Evolutionary conservation across 768 basidiomycete species (phyloP).

Genomic region (Mycena chlorophos): DNA sequence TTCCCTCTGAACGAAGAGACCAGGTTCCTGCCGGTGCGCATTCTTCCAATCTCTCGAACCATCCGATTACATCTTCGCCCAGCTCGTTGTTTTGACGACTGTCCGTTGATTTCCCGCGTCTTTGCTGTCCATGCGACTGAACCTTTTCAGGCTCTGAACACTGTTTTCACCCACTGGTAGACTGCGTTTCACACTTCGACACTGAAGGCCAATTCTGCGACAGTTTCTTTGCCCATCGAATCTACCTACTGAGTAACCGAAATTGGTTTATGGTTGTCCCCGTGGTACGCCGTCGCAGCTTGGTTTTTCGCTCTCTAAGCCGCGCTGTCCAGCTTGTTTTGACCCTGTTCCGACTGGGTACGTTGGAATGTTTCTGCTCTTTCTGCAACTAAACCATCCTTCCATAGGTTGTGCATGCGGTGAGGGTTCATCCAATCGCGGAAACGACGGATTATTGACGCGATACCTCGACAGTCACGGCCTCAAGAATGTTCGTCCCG

Average conservation of each 20-base stretch:
- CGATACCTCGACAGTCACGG: conserved; percentile 22
- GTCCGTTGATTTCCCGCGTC: conserved; percentile 16
- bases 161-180: conserved; percentile 45
- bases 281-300: conserved; percentile 14
- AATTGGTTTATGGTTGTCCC: conserved; percentile 26
- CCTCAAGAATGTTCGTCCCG: conserved; percentile 26
- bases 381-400: background rate
- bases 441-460: background rate
- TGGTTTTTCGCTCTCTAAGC: background rate
- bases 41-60: background rate
- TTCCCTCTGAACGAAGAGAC: background rate
- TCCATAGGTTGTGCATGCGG: conserved; percentile 23
- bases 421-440: conserved; percentile 8
- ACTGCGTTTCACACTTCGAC: background rate
- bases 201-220: background rate
- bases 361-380: background rate
- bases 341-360: conserved; percentile 26
- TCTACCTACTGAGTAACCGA: conserved; percentile 33
- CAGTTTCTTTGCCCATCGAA: conserved; percentile 38
- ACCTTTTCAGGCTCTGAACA: conserved; percentile 35
- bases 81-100: conserved; percentile 27
- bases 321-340: conserved; percentile 16
- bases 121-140: background rate
- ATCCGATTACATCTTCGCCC: background rate
- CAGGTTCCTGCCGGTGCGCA: conserved; percentile 15